Evolutionary conservation across 2,329 filamentous ascomycete species (phyloP), one percentile per base, ranked within the genome.

Genomic region (Pseudogymnoascus sp.): DNA sequence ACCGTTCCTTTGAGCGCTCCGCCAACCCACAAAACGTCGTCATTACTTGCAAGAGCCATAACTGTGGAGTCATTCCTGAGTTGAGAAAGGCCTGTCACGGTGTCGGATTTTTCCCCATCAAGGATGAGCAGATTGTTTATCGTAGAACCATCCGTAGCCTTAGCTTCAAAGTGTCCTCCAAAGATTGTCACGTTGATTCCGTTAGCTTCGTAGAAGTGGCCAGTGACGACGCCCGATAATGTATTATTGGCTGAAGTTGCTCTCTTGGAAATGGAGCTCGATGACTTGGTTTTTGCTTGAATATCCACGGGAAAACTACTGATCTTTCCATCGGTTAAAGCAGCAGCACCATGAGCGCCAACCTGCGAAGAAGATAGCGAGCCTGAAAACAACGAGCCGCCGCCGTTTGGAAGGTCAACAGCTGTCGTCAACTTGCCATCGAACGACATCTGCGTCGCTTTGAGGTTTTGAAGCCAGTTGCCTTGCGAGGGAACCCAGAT

Each of bases 391-490:
- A 97, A 79, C 14, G 87, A 84, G 18, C 82, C 82, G 59, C 80
- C 81, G 59, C 81, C 82, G 46, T 64, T 66, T 1, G 87, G 81
- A 18, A 91, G 78, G 62, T 87, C 80, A n/a, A 90, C 82, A 40
- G 88, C 80, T 5, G 90, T 83, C 16, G 87, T 89, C 53, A 99
- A 81, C 63, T 86, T 78, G 38, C 95, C 96, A 64, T 82, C 81
- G 69, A 96, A 83, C 5, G 84, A 80, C 62, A 90, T 86, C 34
- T 86, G 81, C 6, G 83, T 77, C 5, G 84, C 78, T 37, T 86
- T 75, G 16, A 97, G 77, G 68, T 96, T 95, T 72, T 91, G 86
- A 14, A 99, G 80, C 95, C 95, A 99, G 73, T 95, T 95, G 64
- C 81, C 82, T 66, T 83, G 81, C 3, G 92, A 96, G 2, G 90